Evolutionary conservation across 495 filamentous ascomycete species (phyloP).

Genomic region (Aspergillus saccharolyticus): DNA sequence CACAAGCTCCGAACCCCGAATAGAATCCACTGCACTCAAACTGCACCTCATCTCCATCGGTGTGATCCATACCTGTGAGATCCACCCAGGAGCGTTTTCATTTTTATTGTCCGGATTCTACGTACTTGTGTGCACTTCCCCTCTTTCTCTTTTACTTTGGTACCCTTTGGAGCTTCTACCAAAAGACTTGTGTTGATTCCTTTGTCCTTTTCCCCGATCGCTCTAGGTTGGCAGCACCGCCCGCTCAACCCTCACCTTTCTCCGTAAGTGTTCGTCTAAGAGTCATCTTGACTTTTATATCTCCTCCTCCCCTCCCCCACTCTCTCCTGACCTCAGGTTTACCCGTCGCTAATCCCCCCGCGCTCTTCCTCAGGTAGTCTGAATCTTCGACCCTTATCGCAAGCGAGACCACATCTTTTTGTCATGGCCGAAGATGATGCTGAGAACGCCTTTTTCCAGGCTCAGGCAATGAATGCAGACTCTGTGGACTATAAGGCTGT

Average conservation of each 20-base stretch:
- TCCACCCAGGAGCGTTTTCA: neutral
- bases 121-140: neutral
- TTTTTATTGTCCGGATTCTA: neutral
- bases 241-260: neutral
- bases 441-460: conserved; percentile 58
- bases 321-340: neutral
- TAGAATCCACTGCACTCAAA: conserved; percentile 3
- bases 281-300: neutral
- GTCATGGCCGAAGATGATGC: conserved; percentile 57
- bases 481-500: conserved; percentile 32
- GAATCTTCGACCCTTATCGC: conserved; percentile 4
- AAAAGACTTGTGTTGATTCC: neutral
- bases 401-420: conserved; percentile 13
- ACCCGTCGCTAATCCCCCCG: neutral
- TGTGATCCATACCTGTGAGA: neutral
- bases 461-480: conserved; percentile 47
- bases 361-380: neutral
- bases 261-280: neutral
- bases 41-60: neutral
- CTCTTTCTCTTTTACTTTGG: neutral
- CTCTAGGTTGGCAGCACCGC: neutral
- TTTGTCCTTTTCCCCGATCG: neutral
- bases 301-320: too few species aligned
- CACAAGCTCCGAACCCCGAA: neutral
- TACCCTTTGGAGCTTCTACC: neutral